Conservation (phyloP, 2,329 filamentous ascomycete genomes). For the Sporothrix sp. region DNA sequence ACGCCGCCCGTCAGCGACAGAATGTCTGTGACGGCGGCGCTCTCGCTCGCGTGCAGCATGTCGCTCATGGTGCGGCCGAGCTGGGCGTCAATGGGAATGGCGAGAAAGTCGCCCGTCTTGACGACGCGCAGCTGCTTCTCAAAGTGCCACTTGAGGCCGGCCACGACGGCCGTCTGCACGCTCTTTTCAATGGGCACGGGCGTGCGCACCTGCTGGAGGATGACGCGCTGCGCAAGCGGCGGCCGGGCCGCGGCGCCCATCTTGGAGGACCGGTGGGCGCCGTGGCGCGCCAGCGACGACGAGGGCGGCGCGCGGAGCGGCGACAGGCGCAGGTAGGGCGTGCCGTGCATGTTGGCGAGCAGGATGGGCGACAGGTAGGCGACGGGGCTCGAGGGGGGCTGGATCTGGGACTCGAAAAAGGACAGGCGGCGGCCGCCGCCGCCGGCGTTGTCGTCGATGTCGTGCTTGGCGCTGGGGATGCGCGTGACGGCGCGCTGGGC, state of each 20-base stretch:
- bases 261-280: constrained; percentile 41
- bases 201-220: constrained; percentile 77
- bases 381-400: constrained; percentile 45
- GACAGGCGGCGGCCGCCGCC: constrained; percentile 43
- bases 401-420: constrained; percentile 60
- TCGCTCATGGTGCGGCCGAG: constrained; percentile 77
- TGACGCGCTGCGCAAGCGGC: constrained; percentile 64
- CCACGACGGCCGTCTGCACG: constrained; percentile 76
- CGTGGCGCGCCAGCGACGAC: constrained; percentile 27
- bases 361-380: constrained; percentile 79
- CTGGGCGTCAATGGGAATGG: constrained; percentile 77
- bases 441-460: too few relatives aligned
- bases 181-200: constrained; percentile 78
- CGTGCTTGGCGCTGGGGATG: constrained; percentile 45
- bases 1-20: constrained; percentile 40
- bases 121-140: constrained; percentile 73
- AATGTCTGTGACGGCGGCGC: constrained; percentile 62
- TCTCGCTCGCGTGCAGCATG: constrained; percentile 44
- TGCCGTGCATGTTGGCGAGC: constrained; percentile 72
- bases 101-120: constrained; percentile 78
- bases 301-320: constrained; percentile 35
- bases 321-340: constrained; percentile 69
- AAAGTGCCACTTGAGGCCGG: constrained; percentile 81
- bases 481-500: constrained; percentile 50
- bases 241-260: constrained; percentile 46